These are phyloP conservation scores for Chloroidium sp. DNA, from an alignment of 163 green algal species.

Conservation along the genomic window DNA sequence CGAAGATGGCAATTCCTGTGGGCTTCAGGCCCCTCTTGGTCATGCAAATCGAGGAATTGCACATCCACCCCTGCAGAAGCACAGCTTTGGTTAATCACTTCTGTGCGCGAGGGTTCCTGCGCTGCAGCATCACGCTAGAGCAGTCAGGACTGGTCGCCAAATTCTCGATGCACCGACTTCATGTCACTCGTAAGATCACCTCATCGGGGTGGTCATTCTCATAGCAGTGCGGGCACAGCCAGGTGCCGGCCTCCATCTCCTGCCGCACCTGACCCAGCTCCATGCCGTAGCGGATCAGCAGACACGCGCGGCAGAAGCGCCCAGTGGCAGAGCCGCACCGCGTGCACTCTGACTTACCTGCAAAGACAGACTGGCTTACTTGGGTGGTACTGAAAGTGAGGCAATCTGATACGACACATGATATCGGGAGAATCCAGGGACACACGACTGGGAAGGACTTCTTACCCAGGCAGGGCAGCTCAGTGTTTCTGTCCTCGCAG, in stretches of 20 bases:
- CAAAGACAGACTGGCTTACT: not conserved
- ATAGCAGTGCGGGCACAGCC: constrained; percentile 73
- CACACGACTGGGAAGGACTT: not conserved
- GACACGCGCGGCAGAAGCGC: constrained; percentile 62
- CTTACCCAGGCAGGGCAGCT: constrained; percentile 42
- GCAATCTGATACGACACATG: too few relatives aligned
- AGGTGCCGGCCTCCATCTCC: constrained; percentile 37
- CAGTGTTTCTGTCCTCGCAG: constrained; percentile 38
- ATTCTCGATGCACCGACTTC: too few relatives aligned
- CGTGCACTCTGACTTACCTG: constrained; percentile 44
- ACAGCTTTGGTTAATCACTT: not conserved
- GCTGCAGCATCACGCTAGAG: too few relatives aligned
- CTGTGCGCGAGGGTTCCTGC: too few relatives aligned
- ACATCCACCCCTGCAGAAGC: constrained; percentile 37
- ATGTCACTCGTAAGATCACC: not conserved
- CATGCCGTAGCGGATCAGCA: constrained; percentile 46
- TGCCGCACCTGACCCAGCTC: constrained; percentile 29
- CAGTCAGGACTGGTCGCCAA: too few relatives aligned
- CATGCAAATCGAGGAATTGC: constrained; percentile 71
- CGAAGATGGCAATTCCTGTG: constrained; percentile 62
- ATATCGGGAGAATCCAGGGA: too few relatives aligned
- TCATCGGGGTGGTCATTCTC: constrained; percentile 55
- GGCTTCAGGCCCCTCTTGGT: constrained; percentile 39
- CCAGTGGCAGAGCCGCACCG: constrained; percentile 38
- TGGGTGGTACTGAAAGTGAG: too few relatives aligned